These are phyloP conservation scores for Thozetella sp. DNA, from an alignment of 495 filamentous ascomycete genomes.

Conservation along the genomic window DNA sequence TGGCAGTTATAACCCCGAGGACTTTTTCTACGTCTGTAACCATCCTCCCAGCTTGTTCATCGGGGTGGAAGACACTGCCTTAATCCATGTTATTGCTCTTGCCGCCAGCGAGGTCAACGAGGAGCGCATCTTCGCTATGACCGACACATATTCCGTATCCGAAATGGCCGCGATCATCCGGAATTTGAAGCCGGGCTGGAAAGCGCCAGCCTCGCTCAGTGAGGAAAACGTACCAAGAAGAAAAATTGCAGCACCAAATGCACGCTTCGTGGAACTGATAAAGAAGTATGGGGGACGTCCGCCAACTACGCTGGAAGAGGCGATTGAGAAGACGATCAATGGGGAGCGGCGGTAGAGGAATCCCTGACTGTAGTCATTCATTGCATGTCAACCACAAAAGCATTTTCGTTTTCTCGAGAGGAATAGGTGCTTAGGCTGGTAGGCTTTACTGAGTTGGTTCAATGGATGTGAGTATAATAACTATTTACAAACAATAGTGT, in stretches of 20 bases:
- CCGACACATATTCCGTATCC: not conserved
- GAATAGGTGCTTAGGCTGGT: too few species aligned
- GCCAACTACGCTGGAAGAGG: not conserved
- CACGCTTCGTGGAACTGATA: not conserved
- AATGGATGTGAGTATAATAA: too few species aligned
- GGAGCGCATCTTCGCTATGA: conserved; percentile 1
- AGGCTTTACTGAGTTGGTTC: too few species aligned
- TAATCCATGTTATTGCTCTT: not conserved
- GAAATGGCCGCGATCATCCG: not conserved
- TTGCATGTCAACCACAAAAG: too few species aligned
- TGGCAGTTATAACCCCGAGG: not conserved
- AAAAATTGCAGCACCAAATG: not conserved
- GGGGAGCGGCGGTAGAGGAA: not conserved
- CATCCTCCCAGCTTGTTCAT: not conserved
- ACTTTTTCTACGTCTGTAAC: not conserved
- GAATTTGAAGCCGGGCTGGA: not conserved
- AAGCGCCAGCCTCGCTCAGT: not conserved
- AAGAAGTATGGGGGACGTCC: not conserved
- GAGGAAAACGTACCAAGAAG: not conserved
- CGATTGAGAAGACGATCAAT: not conserved
- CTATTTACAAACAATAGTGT: too few species aligned
- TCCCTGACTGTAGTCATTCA: too few species aligned
- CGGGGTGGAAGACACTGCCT: not conserved
- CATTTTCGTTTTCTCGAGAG: too few species aligned
- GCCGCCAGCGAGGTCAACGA: not conserved